These are phyloP conservation scores for Eragrostis nindensis DNA, from an alignment of 176 grass and related monocot genomes.

Conservation along the genomic window DNA sequence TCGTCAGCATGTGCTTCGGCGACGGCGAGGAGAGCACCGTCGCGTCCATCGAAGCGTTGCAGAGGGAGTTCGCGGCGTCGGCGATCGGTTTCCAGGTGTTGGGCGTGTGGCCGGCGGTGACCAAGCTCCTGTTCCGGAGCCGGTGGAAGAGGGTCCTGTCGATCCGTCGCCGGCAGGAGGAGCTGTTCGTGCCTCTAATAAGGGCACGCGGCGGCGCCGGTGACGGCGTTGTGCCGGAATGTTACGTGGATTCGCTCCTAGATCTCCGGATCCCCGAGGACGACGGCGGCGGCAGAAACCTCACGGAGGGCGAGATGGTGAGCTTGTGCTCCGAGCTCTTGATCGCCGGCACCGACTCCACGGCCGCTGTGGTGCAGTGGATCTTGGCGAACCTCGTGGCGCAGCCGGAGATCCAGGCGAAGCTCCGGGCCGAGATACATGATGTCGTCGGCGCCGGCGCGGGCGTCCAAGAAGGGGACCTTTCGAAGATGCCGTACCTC, in stretches of 20 bases:
- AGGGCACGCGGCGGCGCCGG: slow-evolving; percentile 14
- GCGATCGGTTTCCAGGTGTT: slow-evolving; percentile 15
- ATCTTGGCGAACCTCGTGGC: slow-evolving; percentile 56
- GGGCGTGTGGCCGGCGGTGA: background rate
- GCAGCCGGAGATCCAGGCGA: slow-evolving; percentile 36
- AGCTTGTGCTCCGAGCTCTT: slow-evolving; percentile 62
- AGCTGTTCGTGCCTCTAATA: slow-evolving; percentile 48
- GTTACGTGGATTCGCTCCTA: slow-evolving; percentile 42
- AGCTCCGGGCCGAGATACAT: slow-evolving; percentile 31
- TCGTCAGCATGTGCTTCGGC: slow-evolving; percentile 25
- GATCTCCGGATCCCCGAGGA: slow-evolving; percentile 39
- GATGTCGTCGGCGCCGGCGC: background rate
- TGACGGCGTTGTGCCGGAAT: background rate
- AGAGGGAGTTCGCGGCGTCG: background rate
- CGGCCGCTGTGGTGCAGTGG: slow-evolving; percentile 49
- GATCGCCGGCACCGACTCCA: slow-evolving; percentile 55
- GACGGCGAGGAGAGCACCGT: background rate
- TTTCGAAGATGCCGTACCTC: slow-evolving; percentile 52
- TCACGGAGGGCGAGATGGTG: slow-evolving; percentile 50
- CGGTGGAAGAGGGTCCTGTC: slow-evolving; percentile 9
- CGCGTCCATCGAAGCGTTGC: background rate
- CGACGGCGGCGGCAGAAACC: background rate
- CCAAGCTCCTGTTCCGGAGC: slow-evolving; percentile 23
- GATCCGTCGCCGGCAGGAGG: slow-evolving; percentile 25
- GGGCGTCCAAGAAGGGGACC: slow-evolving; percentile 35